These are phyloP conservation scores for Microcyclosporella mali DNA, from an alignment of 2,329 filamentous ascomycete species.

Conservation along the genomic window DNA sequence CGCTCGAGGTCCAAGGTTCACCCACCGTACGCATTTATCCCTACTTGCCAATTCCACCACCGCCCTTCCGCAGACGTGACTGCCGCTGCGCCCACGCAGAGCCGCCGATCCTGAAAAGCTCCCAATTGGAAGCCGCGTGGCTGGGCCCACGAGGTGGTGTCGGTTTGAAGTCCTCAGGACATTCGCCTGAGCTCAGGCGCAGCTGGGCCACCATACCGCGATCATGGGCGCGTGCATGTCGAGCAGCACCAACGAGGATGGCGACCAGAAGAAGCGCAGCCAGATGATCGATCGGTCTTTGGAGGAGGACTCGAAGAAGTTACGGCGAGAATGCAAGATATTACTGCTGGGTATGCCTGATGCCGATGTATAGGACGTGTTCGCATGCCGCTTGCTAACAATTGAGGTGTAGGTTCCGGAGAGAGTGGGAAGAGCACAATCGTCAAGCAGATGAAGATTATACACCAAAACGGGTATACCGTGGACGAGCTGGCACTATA, in stretches of 20 bases:
- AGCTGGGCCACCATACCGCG: slow-evolving; percentile 18
- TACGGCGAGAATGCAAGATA: slow-evolving; percentile 98
- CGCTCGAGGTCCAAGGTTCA: neutral
- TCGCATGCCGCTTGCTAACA: slow-evolving; percentile 11
- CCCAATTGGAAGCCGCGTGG: slow-evolving; percentile 11
- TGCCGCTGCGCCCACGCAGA: neutral
- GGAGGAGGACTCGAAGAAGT: slow-evolving; percentile 86
- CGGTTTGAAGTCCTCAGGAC: slow-evolving; percentile 18
- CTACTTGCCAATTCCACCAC: neutral
- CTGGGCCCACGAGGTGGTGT: slow-evolving; percentile 11
- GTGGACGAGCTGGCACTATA: slow-evolving; percentile 91
- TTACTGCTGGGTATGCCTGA: slow-evolving; percentile 70
- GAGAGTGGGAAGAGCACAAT: slow-evolving; percentile 99
- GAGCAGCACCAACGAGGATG: slow-evolving; percentile 74
- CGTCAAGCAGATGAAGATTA: slow-evolving; percentile 99
- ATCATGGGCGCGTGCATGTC: slow-evolving; percentile 92
- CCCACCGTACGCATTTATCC: slow-evolving; percentile 10
- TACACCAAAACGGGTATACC: slow-evolving; percentile 95
- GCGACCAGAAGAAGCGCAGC: slow-evolving; percentile 89
- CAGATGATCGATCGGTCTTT: slow-evolving; percentile 90
- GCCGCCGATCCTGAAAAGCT: neutral
- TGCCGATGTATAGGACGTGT: neutral
- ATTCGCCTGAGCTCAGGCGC: slow-evolving; percentile 24
- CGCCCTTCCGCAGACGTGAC: neutral
- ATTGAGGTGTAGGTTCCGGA: slow-evolving; percentile 64